Evolutionary conservation across 371 early-diverging fungal genomes (phyloP).

Genomic region (Mucor lusitanicus): DNA sequence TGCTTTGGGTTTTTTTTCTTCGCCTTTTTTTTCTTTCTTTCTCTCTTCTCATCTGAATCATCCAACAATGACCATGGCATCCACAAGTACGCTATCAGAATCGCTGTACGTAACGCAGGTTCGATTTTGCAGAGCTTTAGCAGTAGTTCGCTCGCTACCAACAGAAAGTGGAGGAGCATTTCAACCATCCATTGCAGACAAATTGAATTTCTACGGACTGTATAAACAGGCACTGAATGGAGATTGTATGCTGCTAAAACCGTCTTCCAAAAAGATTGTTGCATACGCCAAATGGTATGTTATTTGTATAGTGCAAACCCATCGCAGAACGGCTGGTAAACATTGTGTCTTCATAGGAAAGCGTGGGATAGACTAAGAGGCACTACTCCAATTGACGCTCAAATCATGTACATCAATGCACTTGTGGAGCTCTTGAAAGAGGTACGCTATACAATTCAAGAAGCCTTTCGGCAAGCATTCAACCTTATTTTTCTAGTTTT

Average conservation of each 20-base stretch:
- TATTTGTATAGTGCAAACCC: not conserved
- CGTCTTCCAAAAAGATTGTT: conserved; percentile 27
- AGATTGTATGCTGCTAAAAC: conserved; percentile 57
- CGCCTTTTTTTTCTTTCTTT: not conserved
- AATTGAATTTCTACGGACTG: conserved; percentile 69
- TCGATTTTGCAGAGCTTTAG: conserved; percentile 33
- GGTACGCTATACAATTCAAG: conserved; percentile 2
- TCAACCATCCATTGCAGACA: conserved; percentile 65
- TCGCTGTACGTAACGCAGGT: conserved; percentile 18
- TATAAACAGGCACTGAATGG: conserved; percentile 81
- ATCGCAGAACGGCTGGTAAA: not conserved
- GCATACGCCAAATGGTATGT: conserved; percentile 39
- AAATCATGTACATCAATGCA: conserved; percentile 29
- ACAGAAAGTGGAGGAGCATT: conserved; percentile 13
- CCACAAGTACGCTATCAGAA: not conserved
- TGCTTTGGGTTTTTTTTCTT: not conserved
- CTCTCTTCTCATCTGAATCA: not conserved
- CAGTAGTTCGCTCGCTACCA: conserved; percentile 29
- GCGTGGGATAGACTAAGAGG: conserved; percentile 37
- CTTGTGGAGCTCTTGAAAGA: conserved; percentile 29
- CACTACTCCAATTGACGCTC: conserved; percentile 30
- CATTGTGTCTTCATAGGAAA: conserved; percentile 25
- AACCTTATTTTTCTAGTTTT: not conserved
- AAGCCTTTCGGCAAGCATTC: not conserved
- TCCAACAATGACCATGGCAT: not conserved